Base-by-base conservation (phyloP, 768 basidiomycete species). In the Paxillus involutus region DNA sequence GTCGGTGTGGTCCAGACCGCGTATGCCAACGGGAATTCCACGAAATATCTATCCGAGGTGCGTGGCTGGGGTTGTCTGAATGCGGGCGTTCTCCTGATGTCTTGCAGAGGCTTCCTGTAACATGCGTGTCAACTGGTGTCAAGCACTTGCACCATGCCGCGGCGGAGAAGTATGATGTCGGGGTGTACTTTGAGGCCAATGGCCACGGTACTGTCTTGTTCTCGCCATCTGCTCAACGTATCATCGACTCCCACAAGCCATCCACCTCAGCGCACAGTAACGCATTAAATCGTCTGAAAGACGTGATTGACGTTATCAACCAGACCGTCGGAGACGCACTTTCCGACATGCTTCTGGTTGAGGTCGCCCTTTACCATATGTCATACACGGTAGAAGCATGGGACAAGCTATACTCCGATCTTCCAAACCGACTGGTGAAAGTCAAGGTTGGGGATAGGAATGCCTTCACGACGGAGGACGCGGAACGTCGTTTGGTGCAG, bases 101-200 rank as follows among this genome's bases (percentile, higher is more conserved):
- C n/a, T 17, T 39, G 35, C 63, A 97, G 94, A 86, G 91, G 47
- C 81, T 98, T 33, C 95, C 97, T 37, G 94, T 98, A 21, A 88
- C 86, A 64, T 99, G 97, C 67, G 94, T 96, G 7, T 78, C 93
- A 2, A 99, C 97, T 14, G 97, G 97, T 26, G 97, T 99, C 56
- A 99, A 99, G 72, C 91, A 98, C 68, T 83, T 98, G 45, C 97
- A 99, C 68, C 95, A 98, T 66, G 97, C 95, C 14, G 97, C 97
- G 11, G 92, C 95, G 63, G 83, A 87, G 63, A 83, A 86, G 63
- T 98, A 88, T 71, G 83, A 93, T 66, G 81, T 99, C 51, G 97
- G 97, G n/a, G 92, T 99, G 43, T 99, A 99, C 74, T 99, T 99
- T 64, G 97, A 99, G 71, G 97, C 97, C 33, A 99, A 99, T 68